Percentiles rank a stretch among this genome's conserved stretches.
Evolutionary conservation across 768 basidiomycete species (phyloP).

Genomic region (Hericium rajendrae): DNA sequence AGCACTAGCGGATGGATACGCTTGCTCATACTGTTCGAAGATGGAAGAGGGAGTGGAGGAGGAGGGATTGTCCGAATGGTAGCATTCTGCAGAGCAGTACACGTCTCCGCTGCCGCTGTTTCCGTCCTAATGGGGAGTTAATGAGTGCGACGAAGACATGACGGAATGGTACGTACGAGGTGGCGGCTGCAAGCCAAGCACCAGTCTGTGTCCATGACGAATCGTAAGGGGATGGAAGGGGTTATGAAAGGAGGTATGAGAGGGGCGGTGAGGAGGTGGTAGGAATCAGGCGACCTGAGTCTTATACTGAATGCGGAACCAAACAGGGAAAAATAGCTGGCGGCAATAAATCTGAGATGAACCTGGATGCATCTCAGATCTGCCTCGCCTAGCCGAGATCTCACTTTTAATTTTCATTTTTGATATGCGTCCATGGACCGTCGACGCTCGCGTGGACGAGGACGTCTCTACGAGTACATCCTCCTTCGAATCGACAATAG

Average conservation of each 20-base stretch:
- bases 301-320: constrained; percentile 5
- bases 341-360: constrained; percentile 14
- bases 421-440: background rate
- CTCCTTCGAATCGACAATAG: too few species aligned
- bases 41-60: constrained; percentile 6
- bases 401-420: background rate
- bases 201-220: constrained; percentile 57
- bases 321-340: constrained; percentile 3
- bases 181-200: constrained; percentile 57
- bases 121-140: constrained; percentile 22
- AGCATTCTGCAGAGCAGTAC: constrained; percentile 48
- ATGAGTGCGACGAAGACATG: constrained; percentile 6
- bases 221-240: constrained; percentile 3
- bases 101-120: constrained; percentile 19
- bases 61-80: constrained; percentile 22
- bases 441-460: background rate
- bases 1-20: constrained; percentile 2
- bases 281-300: background rate
- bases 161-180: constrained; percentile 33
- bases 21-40: constrained; percentile 4
- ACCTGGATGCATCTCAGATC: constrained; percentile 8
- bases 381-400: constrained; percentile 5
- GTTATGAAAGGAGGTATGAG: constrained; percentile 10
- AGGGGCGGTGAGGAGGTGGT: constrained; percentile 12
- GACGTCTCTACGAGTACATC: background rate